These are phyloP conservation scores for Fusarium ramigenum DNA, from an alignment of 2,329 filamentous ascomycete species.

Conservation along the genomic window DNA sequence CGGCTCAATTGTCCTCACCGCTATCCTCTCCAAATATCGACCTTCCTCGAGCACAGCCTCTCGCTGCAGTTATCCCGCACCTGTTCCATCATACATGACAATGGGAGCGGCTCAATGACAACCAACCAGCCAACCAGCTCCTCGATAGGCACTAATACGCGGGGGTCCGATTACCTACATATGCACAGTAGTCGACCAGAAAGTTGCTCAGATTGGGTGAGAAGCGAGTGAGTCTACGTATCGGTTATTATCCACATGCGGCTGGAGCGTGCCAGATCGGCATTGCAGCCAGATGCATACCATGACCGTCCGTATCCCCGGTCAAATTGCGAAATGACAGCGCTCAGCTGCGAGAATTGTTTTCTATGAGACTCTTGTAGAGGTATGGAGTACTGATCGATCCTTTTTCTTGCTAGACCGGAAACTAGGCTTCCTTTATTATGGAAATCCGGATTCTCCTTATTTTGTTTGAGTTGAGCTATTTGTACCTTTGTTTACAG, in stretches of 20 bases:
- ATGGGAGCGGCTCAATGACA: slow-evolving; percentile 4
- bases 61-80: slow-evolving; percentile 7
- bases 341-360: neutral
- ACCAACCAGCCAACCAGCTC: slow-evolving; percentile 16
- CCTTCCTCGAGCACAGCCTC: slow-evolving; percentile 13
- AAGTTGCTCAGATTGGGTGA: slow-evolving; percentile 10
- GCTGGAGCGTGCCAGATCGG: slow-evolving; percentile 29
- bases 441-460: neutral
- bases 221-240: slow-evolving; percentile 3
- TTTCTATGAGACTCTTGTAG: neutral
- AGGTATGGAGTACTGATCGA: neutral
- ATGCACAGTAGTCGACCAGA: neutral
- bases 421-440: neutral
- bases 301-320: neutral
- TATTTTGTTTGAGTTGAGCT: neutral
- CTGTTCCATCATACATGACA: slow-evolving; percentile 1
- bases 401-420: neutral
- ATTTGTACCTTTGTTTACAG: too few species aligned
- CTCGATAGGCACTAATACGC: slow-evolving; percentile 3
- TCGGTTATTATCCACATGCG: slow-evolving; percentile 19
- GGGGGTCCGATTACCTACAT: slow-evolving; percentile 14
- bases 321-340: neutral
- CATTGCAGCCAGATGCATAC: slow-evolving; percentile 23
- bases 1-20: slow-evolving; percentile 12
- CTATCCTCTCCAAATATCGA: neutral